Base-by-base conservation (phyloP, 352 stramenopile genomes). In the Globisporangium sylvaticum region DNA sequence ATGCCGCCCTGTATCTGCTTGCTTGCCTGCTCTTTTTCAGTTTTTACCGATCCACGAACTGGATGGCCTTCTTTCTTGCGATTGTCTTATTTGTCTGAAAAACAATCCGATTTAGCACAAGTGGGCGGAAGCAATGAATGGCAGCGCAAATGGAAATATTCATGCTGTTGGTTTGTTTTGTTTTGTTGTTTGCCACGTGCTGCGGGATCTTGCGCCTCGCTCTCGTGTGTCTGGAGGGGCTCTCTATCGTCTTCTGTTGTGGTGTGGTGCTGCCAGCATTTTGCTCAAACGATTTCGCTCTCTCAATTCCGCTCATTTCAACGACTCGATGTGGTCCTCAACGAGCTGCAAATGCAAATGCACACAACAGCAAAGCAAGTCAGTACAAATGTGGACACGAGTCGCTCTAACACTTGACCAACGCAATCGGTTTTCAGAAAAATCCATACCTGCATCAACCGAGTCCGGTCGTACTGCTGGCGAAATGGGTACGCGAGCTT, bases 401-500 rank as follows among this genome's bases (percentile, higher is more conserved):
- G 15, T 48, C 15, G 15, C 39, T 20, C 18, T n/a, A 48, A n/a
- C 39, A 48, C 4, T 22, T 3, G 31, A 0, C 6, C 39, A 15
- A 48, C 15, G 5, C 14, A 48, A n/a, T 10, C 15, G 14, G 9
- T n/a, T 48, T 48, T 22, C 39, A 1, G 31, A 37, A 48, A 48
- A n/a, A 8, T n/a, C 14, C 54, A 24, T 58, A 91, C 87, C 80
- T 85, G 64, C 76, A 95, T 92, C 24, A 95, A 74, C 32, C 77
- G 70, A 37, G 73, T 74, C 42, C 87, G 82, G 62, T 95, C 84
- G 59, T 82, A 88, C 32, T 77, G 53, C 59, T 79, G 77, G 39
- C 84, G 87, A 62, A 81, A 86, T 55, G 80, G 72, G 58, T 88
- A 91, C 27, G 79, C 84, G 9, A 95, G 57, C 62, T 87, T 87